phyloP scores from a whole-genome alignment of 1,284 basidiomycete genomes.

The Malassezia furfur region DNA sequence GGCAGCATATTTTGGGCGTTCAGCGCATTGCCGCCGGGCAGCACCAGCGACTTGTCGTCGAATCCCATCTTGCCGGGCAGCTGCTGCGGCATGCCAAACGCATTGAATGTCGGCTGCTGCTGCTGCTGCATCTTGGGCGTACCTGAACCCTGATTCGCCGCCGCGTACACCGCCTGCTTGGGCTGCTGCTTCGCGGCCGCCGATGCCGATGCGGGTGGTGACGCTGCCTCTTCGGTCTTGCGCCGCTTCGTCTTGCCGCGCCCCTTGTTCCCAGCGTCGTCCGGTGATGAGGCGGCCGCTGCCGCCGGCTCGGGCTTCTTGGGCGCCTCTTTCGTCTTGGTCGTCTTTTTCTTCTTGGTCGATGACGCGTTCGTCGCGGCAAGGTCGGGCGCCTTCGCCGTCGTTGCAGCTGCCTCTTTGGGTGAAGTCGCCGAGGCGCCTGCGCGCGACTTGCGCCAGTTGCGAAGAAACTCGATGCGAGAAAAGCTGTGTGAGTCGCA shows the following conservation, averaged over 20 bases:
- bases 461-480: conserved; percentile 33
- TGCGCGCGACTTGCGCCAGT: conserved; percentile 27
- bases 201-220: conserved; percentile 2
- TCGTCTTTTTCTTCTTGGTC: conserved; percentile 27
- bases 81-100: background rate
- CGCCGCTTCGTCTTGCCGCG: conserved; percentile 21
- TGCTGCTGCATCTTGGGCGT: no score
- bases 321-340: conserved; percentile 24
- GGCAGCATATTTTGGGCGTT: background rate
- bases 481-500: conserved; percentile 13
- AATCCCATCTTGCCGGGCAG: conserved; percentile 19
- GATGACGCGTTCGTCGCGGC: background rate
- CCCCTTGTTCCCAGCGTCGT: conserved; percentile 23
- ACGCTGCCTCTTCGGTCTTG: conserved; percentile 23
- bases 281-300: conserved; percentile 18
- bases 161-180: conserved; percentile 10
- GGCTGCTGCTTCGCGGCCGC: conserved; percentile 20
- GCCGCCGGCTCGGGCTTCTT: conserved; percentile 28
- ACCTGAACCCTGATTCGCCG: no score
- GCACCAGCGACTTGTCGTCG: conserved; percentile 28
- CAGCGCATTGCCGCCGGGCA: conserved; percentile 25
- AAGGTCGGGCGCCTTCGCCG: background rate
- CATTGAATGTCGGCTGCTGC: no score
- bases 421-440: background rate
- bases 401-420: conserved; percentile 20